Conservation (phyloP, 441 rosid species). For the Corymbia citriodora region DNA sequence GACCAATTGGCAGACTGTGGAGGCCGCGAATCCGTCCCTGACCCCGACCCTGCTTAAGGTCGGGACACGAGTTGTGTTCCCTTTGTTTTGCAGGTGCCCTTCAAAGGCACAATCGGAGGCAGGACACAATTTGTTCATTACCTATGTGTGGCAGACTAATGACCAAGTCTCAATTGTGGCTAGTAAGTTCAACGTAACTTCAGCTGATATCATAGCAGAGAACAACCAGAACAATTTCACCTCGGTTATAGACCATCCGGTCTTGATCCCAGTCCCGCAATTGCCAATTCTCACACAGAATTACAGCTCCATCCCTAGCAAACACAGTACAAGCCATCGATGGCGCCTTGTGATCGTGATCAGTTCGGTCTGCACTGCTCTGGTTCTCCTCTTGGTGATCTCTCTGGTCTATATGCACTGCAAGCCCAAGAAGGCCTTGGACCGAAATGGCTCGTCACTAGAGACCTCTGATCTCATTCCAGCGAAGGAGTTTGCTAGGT, state of each 20-base stretch:
- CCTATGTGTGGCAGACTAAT: constrained; percentile 48
- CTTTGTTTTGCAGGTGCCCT: constrained; percentile 63
- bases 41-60: constrained; percentile 25
- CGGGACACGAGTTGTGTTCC: constrained; percentile 37
- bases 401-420: constrained; percentile 5
- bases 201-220: constrained; percentile 25
- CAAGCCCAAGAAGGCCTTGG: constrained; percentile 13
- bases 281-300: constrained; percentile 35
- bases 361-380: background rate
- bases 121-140: constrained; percentile 35
- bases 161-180: constrained; percentile 36
- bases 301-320: constrained; percentile 7
- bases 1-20: constrained; percentile 33
- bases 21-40: constrained; percentile 28
- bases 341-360: background rate
- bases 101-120: constrained; percentile 19
- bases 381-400: constrained; percentile 12
- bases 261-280: constrained; percentile 45
- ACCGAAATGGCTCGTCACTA: constrained; percentile 16
- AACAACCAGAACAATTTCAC: constrained; percentile 32
- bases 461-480: constrained; percentile 19
- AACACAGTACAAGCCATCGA: background rate
- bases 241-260: constrained; percentile 27
- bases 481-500: background rate
- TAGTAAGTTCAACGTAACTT: constrained; percentile 33